phyloP scores from a whole-genome alignment of 768 basidiomycete species.

The Podaxis pistillaris region DNA sequence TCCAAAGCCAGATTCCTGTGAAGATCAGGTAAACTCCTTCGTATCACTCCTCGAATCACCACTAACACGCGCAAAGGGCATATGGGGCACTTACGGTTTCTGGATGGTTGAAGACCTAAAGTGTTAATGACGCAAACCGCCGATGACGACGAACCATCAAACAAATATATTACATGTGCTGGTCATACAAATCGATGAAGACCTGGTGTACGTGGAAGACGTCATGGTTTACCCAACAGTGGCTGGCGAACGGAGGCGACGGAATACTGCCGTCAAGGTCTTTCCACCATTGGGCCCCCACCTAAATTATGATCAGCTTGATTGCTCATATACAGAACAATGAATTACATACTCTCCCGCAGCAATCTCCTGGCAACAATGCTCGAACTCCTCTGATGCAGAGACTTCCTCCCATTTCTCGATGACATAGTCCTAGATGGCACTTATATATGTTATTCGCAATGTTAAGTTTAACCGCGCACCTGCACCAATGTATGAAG shows the following conservation, averaged over 20 bases:
- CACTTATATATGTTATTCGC: conserved; percentile 5
- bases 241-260: conserved; percentile 61
- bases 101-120: conserved; percentile 31
- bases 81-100: conserved; percentile 31
- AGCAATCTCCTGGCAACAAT: conserved; percentile 69
- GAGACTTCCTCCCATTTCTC: conserved; percentile 76
- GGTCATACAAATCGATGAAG: conserved; percentile 3
- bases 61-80: conserved; percentile 22
- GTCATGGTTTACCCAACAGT: conserved; percentile 19
- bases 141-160: background rate
- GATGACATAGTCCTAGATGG: conserved; percentile 64
- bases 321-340: background rate
- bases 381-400: conserved; percentile 60
- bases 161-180: conserved; percentile 10
- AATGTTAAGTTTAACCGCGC: conserved; percentile 20
- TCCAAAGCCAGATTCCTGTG: conserved; percentile 25
- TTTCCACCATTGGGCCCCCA: conserved; percentile 74
- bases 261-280: conserved; percentile 64
- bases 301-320: conserved; percentile 30
- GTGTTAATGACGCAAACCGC: conserved; percentile 18
- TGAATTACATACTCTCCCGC: conserved; percentile 60
- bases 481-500: conserved; percentile 61
- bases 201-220: background rate
- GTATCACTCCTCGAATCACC: background rate
- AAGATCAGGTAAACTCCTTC: conserved; percentile 24